These are phyloP conservation scores for Fusarium oligoseptatum DNA, from an alignment of 2,329 filamentous ascomycete genomes.

Conservation along the genomic window DNA sequence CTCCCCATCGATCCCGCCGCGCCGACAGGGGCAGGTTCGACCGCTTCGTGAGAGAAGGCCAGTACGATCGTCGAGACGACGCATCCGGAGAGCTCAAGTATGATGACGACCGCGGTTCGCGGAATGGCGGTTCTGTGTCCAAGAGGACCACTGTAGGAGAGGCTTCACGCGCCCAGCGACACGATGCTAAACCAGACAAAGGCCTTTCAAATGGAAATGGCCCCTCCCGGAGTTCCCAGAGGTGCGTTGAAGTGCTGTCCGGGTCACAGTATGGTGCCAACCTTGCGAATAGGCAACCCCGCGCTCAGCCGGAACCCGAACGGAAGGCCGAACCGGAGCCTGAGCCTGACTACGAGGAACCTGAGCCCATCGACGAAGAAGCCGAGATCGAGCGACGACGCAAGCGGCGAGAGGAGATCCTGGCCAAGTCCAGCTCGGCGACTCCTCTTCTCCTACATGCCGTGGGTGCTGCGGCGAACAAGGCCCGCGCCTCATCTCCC, in stretches of 20 bases:
- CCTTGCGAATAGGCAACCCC: slow-evolving; percentile 18
- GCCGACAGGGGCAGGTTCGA: slow-evolving; percentile 53
- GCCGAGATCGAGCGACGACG: slow-evolving; percentile 87
- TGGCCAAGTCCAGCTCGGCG: slow-evolving; percentile 83
- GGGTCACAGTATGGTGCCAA: slow-evolving; percentile 20
- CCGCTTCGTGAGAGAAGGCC: slow-evolving; percentile 50
- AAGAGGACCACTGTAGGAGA: slow-evolving; percentile 72
- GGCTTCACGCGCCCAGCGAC: slow-evolving; percentile 69
- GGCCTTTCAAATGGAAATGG: slow-evolving; percentile 51
- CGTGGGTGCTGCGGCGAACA: slow-evolving; percentile 71
- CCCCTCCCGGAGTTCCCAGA: slow-evolving; percentile 28
- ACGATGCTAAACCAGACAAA: slow-evolving; percentile 77
- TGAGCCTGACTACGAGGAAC: slow-evolving; percentile 60
- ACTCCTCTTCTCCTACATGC: slow-evolving; percentile 83
- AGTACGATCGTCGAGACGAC: slow-evolving; percentile 43
- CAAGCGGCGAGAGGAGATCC: slow-evolving; percentile 85
- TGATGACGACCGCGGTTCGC: slow-evolving; percentile 57
- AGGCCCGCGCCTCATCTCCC: slow-evolving; percentile 66
- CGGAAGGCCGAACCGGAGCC: slow-evolving; percentile 44
- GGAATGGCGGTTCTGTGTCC: slow-evolving; percentile 70
- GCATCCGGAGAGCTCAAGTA: slow-evolving; percentile 52
- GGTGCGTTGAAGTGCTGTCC: slow-evolving; percentile 23
- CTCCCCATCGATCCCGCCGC: slow-evolving; percentile 59
- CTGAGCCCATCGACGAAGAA: slow-evolving; percentile 80
- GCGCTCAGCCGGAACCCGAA: slow-evolving; percentile 34